Evolutionary conservation across 148 eudicot species (phyloP).

Genomic region (Vaccinium darrowii): DNA sequence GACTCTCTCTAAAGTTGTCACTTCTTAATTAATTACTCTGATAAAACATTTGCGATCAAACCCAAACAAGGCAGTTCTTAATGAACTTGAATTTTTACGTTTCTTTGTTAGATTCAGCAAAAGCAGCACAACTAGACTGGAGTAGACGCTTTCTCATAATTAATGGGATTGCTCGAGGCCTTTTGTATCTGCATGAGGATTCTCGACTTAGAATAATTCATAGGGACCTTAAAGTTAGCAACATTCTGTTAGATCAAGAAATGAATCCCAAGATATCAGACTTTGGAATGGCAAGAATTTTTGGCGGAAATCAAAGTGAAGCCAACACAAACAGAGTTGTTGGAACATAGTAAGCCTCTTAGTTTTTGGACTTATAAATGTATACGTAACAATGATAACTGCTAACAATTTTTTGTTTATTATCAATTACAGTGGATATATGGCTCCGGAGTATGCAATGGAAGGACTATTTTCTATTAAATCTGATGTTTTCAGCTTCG

Average conservation of each 20-base stretch:
- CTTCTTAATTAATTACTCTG: not conserved
- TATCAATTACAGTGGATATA: not conserved
- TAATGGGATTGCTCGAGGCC: constrained; percentile 5
- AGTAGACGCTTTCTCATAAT: constrained; percentile 11
- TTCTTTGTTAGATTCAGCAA: constrained; percentile 17
- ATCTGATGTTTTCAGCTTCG: constrained; percentile 20
- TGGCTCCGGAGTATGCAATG: constrained; percentile 20
- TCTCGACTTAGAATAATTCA: constrained; percentile 20
- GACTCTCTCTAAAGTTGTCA: too few species aligned
- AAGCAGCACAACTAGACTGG: constrained; percentile 17
- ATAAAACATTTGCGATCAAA: not conserved
- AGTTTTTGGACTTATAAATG: not conserved
- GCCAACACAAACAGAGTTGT: constrained; percentile 11
- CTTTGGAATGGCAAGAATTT: constrained; percentile 16
- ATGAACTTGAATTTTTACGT: not conserved
- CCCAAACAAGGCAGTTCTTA: not conserved
- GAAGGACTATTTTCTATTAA: constrained; percentile 13
- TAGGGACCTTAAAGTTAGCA: constrained; percentile 2
- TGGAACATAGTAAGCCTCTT: constrained; percentile 19
- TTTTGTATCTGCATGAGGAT: constrained; percentile 17
- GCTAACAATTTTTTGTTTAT: not conserved
- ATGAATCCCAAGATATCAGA: constrained; percentile 9
- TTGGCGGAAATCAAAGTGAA: constrained; percentile 14
- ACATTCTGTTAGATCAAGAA: not conserved
- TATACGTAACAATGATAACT: not conserved